Conservation (phyloP, 805 yeast species). For the Candida corydali region DNA sequence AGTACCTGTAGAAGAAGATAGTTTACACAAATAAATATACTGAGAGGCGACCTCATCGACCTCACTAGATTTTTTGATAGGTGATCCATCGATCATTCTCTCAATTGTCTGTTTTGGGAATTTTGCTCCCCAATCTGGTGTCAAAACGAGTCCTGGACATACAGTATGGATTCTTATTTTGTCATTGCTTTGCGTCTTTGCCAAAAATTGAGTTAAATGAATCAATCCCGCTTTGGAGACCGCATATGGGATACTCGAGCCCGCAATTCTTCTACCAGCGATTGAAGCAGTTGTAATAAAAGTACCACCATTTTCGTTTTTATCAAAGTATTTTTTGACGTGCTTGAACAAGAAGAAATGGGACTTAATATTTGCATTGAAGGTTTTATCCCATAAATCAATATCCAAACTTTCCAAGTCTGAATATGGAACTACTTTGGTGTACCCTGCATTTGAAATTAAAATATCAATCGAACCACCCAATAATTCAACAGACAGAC, state of each 20-base stretch:
- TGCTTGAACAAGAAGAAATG: conserved; percentile 28
- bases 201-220: conserved; percentile 18
- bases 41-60: conserved; percentile 24
- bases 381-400: conserved; percentile 27
- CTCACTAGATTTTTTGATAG: conserved; percentile 17
- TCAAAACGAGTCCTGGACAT: conserved; percentile 16
- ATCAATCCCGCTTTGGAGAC: conserved; percentile 22
- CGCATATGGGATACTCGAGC: conserved; percentile 31
- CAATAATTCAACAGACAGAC: conserved; percentile 16
- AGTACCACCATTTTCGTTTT: conserved; percentile 19
- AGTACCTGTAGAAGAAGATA: conserved; percentile 21
- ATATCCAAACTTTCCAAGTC: conserved; percentile 28
- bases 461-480: conserved; percentile 31
- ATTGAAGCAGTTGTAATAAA: conserved; percentile 24
- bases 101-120: conserved; percentile 16
- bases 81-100: conserved; percentile 12
- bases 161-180: conserved; percentile 14
- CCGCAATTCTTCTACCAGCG: conserved; percentile 23
- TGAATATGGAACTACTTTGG: conserved; percentile 24
- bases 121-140: conserved; percentile 23
- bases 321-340: conserved; percentile 22
- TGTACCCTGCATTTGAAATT: conserved; percentile 37
- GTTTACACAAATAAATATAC: conserved; percentile 16
- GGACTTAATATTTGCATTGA: conserved; percentile 22
- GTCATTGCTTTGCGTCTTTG: conserved; percentile 17